A percentile compares a stretch with the other conserved stretches of the same genome.
phyloP scores from a whole-genome alignment of 148 eudicot genomes.

The Chenopodium album region DNA sequence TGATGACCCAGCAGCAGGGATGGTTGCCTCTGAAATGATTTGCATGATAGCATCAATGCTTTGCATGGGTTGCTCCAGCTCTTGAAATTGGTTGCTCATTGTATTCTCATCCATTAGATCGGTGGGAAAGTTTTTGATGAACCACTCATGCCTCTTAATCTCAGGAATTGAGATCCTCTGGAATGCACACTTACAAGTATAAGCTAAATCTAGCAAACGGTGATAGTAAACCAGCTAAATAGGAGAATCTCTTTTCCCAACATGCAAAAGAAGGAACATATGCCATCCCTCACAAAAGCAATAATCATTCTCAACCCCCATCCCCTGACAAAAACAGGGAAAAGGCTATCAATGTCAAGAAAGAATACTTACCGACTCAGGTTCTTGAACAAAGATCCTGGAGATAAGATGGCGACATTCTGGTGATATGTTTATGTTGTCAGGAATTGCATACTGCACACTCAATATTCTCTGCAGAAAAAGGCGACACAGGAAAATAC shows the following conservation, averaged over 20 bases:
- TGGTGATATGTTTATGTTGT: slow-evolving; percentile 53
- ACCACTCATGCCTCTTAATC: slow-evolving; percentile 78
- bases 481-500: not conserved
- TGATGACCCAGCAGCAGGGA: slow-evolving; percentile 70
- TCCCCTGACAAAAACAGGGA: not conserved
- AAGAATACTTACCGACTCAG: slow-evolving; percentile 58
- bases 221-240: not conserved
- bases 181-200: slow-evolving; percentile 22
- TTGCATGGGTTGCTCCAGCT: slow-evolving; percentile 92
- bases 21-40: slow-evolving; percentile 87
- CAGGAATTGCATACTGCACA: slow-evolving; percentile 85
- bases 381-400: slow-evolving; percentile 87
- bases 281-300: not conserved
- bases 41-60: slow-evolving; percentile 79
- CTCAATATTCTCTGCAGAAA: slow-evolving; percentile 69
- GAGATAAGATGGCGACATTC: slow-evolving; percentile 88
- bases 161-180: slow-evolving; percentile 91
- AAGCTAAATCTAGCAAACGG: not conserved
- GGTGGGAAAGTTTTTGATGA: slow-evolving; percentile 77
- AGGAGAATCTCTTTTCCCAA: not conserved
- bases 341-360: no score
- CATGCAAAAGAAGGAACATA: not conserved
- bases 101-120: slow-evolving; percentile 71
- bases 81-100: slow-evolving; percentile 70
- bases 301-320: not conserved